Base-by-base conservation (phyloP, 768 basidiomycete species). In the Dacryopinax spathularia region DNA sequence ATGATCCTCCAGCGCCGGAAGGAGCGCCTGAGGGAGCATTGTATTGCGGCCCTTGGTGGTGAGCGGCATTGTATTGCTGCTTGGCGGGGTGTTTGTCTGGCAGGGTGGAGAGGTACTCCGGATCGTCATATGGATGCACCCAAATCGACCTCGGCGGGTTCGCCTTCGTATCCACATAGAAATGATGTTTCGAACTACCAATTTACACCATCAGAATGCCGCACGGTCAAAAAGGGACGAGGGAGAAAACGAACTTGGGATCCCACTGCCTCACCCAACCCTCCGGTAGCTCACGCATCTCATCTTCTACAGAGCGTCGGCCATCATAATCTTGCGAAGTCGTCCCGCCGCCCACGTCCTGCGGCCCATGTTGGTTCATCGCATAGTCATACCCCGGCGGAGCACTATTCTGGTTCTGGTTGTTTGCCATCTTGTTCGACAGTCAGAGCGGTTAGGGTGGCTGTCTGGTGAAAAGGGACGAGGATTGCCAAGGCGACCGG, bases 41-140 rank as follows among this genome's bases (percentile, higher is more conserved):
- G 9, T 44, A 22, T 41, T 34, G 29, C 60, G 35, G 4, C 36
- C 67, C 61, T 29, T 71, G 67, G 33, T 60, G 48, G 48, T 33
- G 18, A 44, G 25, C 60, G 25, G 62, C 37, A 33, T n/a, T 22
- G 12, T 36, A 41, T 27, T 37, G 20, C 29, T 63, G 39, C 15
- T 66, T 66, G 18, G 67, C 67, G 18, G 75, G 67, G 65, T 79
- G 78, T 63, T 78, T 74, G 62, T 82, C 79, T 7, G 84, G 82
- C 65, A 85, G 80, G 48, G 81, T 79, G 3, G 65, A 67, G n/a
- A 86, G 76, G 71, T 79, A 88, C 61, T 81, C 77, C 48, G 84
- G 81, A 70, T 88, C 86, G 63, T 88, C 84, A 64, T 81, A 81
- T 1, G 88, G 87, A 69, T 89, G 86, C 1, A 78, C 77, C 88